phyloP scores from a whole-genome alignment of 495 filamentous ascomycete species.

The Sordaria brevicollis region DNA sequence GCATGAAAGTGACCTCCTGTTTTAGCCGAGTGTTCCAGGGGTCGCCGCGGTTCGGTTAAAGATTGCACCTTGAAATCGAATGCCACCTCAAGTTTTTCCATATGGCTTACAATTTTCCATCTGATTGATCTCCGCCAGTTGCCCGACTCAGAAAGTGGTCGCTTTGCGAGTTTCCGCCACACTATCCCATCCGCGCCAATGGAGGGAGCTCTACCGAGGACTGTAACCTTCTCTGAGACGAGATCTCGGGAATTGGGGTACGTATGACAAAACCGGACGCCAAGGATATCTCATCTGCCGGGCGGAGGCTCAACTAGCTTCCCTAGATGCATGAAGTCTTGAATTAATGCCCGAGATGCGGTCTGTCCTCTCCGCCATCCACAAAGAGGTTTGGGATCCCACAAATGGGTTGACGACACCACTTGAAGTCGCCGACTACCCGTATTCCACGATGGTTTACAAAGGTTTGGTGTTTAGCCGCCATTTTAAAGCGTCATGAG shows the following conservation, averaged over 20 bases:
- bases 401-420: neutral
- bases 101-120: constrained; percentile 3
- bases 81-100: constrained; percentile 4
- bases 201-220: neutral
- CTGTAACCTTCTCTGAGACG: neutral
- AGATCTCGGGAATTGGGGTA: neutral
- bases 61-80: neutral
- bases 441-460: neutral
- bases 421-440: neutral
- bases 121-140: neutral
- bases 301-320: neutral
- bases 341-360: neutral
- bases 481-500: neutral
- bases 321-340: neutral
- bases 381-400: constrained; percentile 1
- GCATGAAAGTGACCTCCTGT: neutral
- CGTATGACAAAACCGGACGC: constrained; percentile 3
- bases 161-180: neutral
- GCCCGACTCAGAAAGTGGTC: neutral
- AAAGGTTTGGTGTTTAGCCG: neutral
- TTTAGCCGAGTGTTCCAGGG: constrained; percentile 5
- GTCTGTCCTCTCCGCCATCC: constrained; percentile 1
- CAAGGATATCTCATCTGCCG: constrained; percentile 1
- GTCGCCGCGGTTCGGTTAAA: constrained; percentile 5
- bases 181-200: constrained; percentile 6